phyloP scores from a whole-genome alignment of 305 asterid genomes.

The Fraxinus floribunda region DNA sequence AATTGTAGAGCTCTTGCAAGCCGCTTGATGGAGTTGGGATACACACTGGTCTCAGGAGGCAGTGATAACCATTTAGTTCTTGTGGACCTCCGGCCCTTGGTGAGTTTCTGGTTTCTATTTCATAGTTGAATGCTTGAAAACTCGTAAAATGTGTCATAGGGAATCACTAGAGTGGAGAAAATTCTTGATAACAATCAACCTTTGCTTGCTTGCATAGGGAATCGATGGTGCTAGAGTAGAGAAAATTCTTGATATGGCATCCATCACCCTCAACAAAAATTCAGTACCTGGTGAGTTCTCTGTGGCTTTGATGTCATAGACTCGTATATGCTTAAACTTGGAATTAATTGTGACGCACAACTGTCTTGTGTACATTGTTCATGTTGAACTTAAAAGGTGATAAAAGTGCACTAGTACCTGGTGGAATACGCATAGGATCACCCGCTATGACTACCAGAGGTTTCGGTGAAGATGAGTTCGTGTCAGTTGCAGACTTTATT shows the following conservation, averaged over 20 bases:
- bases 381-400: conserved; percentile 51
- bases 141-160: not conserved
- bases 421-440: conserved; percentile 97
- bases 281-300: conserved; percentile 83
- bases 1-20: conserved; percentile 88
- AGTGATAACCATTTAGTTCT: conserved; percentile 97
- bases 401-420: conserved; percentile 88
- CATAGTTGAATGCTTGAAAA: not conserved
- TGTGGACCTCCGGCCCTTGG: conserved; percentile 89
- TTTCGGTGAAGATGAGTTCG: conserved; percentile 64
- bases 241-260: conserved; percentile 91
- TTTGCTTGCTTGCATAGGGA: conserved; percentile 45
- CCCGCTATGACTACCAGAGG: conserved; percentile 97
- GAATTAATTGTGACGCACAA: not conserved
- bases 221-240: conserved; percentile 94
- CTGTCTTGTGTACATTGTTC: not conserved
- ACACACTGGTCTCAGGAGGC: conserved; percentile 88
- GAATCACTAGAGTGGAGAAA: too few relatives aligned
- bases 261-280: conserved; percentile 89
- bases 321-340: not conserved
- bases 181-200: not conserved
- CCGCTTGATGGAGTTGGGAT: conserved; percentile 73
- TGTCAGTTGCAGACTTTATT: conserved; percentile 69
- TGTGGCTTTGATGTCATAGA: not conserved
- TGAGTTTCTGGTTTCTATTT: conserved; percentile 30